These are phyloP conservation scores for Penicillium flavigenum DNA, from an alignment of 495 filamentous ascomycete species.

Conservation along the genomic window DNA sequence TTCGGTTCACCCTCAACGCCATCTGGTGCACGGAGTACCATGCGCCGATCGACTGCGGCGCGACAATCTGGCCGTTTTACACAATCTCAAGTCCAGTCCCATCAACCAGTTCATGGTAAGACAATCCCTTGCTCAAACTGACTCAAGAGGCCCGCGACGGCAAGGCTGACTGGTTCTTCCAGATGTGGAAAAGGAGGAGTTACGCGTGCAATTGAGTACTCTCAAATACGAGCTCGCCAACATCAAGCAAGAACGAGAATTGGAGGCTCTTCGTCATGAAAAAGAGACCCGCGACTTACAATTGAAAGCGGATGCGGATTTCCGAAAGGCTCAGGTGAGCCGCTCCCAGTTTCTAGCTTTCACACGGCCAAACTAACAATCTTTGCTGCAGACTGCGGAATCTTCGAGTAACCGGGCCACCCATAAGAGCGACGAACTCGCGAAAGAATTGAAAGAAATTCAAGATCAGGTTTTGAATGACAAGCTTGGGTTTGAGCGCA, in stretches of 20 bases:
- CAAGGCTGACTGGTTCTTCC: constrained; percentile 14
- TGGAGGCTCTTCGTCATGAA: constrained; percentile 71
- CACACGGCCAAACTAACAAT: constrained; percentile 12
- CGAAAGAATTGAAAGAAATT: constrained; percentile 67
- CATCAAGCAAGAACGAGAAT: constrained; percentile 81
- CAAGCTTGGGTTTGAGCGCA: constrained; percentile 68
- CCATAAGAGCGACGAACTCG: constrained; percentile 69
- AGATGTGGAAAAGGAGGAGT: constrained; percentile 61
- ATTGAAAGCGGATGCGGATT: constrained; percentile 76
- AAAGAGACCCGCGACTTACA: constrained; percentile 77
- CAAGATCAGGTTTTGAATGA: constrained; percentile 66
- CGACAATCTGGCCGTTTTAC: constrained; percentile 33
- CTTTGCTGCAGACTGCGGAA: constrained; percentile 54
- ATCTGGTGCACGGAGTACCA: constrained; percentile 22
- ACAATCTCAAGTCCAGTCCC: constrained; percentile 29
- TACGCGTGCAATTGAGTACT: constrained; percentile 66
- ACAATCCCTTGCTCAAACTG: not conserved
- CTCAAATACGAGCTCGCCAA: constrained; percentile 69
- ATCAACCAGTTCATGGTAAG: constrained; percentile 26
- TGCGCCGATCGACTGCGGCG: constrained; percentile 32
- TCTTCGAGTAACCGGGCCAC: constrained; percentile 63
- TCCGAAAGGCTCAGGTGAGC: constrained; percentile 70
- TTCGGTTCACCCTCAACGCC: constrained; percentile 37
- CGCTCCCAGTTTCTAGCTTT: not conserved
- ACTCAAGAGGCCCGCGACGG: not conserved